phyloP scores from a whole-genome alignment of 2,329 filamentous ascomycete species.

The Nigrospora sphaerica region DNA sequence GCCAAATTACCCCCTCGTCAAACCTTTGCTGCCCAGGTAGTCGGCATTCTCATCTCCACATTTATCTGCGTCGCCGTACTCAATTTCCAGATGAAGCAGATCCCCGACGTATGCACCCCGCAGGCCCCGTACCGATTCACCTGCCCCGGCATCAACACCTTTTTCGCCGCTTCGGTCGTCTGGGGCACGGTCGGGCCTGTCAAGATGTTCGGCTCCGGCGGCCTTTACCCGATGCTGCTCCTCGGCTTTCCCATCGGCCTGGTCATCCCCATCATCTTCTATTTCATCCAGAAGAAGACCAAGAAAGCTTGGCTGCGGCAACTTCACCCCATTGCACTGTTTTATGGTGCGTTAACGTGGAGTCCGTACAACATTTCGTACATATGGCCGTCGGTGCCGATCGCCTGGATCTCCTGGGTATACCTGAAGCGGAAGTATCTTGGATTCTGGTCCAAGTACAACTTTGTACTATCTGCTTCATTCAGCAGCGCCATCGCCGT shows the following conservation, averaged over 20 bases:
- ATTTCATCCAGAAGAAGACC: constrained; percentile 32
- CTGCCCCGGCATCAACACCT: constrained; percentile 46
- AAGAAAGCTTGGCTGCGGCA: constrained; percentile 29
- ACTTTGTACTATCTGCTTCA: constrained; percentile 18
- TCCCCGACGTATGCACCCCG: constrained; percentile 39
- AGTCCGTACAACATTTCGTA: constrained; percentile 37
- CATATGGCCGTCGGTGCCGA: constrained; percentile 20
- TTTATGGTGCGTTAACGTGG: constrained; percentile 22
- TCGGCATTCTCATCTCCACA: constrained; percentile 40
- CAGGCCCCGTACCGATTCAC: constrained; percentile 40
- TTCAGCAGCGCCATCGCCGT: constrained; percentile 17
- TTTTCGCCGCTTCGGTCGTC: constrained; percentile 44
- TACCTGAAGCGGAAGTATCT: constrained; percentile 20
- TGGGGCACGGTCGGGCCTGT: constrained; percentile 32
- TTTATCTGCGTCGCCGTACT: constrained; percentile 11
- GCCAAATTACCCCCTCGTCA: constrained; percentile 55
- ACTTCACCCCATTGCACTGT: constrained; percentile 39
- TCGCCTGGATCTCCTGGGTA: constrained; percentile 30
- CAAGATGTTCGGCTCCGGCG: constrained; percentile 27
- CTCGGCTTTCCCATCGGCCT: constrained; percentile 28
- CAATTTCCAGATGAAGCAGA: constrained; percentile 41
- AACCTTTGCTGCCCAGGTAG: constrained; percentile 52
- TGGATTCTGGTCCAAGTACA: constrained; percentile 19
- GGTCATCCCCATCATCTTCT: constrained; percentile 31
- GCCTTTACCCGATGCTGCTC: constrained; percentile 24